Evolutionary conservation across 2,329 filamentous ascomycete genomes (phyloP).

Genomic region (Cladosporium sp.): DNA sequence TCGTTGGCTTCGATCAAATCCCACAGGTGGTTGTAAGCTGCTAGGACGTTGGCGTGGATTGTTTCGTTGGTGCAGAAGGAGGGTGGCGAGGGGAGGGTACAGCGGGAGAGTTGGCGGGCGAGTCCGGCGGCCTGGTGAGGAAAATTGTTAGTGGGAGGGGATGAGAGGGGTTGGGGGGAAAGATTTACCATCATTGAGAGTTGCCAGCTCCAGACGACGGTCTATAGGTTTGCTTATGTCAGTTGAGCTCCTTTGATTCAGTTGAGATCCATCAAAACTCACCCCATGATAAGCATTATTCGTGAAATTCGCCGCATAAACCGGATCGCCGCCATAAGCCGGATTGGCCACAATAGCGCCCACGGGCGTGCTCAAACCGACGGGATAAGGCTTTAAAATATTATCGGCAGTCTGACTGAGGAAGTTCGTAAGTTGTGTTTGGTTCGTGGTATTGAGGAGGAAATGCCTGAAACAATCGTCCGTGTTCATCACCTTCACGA

Average conservation of each 20-base stretch:
- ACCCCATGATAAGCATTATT: slow-evolving; percentile 56
- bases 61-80: slow-evolving; percentile 47
- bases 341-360: slow-evolving; percentile 59
- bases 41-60: slow-evolving; percentile 39
- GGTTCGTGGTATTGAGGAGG: slow-evolving; percentile 54
- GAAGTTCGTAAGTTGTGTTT: slow-evolving; percentile 52
- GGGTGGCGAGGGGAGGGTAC: slow-evolving; percentile 33
- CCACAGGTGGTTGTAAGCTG: slow-evolving; percentile 58
- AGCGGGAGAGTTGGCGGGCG: slow-evolving; percentile 53
- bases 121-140: slow-evolving; percentile 47
- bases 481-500: slow-evolving; percentile 58
- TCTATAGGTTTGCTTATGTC: too few relatives aligned
- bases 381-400: slow-evolving; percentile 54
- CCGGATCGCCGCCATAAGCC: slow-evolving; percentile 47
- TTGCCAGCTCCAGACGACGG: slow-evolving; percentile 62
- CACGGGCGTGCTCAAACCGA: slow-evolving; percentile 52
- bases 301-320: slow-evolving; percentile 49
- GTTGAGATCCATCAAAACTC: too few relatives aligned
- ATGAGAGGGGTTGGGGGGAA: not conserved
- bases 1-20: slow-evolving; percentile 55
- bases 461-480: slow-evolving; percentile 62
- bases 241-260: too few relatives aligned
- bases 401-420: slow-evolving; percentile 55
- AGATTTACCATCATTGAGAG: slow-evolving; percentile 52
- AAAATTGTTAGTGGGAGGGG: not conserved